Evolutionary conservation across 306 rosid genomes (phyloP), one percentile per base, ranked within the genome.

Genomic region (Rubus parviflorus): DNA sequence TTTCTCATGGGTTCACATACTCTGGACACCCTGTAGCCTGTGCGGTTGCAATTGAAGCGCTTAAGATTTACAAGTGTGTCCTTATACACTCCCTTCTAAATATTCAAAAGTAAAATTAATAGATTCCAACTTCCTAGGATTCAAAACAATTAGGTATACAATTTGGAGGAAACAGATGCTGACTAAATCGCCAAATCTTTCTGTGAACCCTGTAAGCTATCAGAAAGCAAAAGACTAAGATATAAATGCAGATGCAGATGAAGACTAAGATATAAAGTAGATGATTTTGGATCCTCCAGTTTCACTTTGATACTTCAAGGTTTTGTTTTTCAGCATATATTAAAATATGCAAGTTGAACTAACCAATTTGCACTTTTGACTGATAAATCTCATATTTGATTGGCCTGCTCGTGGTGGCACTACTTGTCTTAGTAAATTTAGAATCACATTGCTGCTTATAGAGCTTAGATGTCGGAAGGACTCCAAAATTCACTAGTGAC

Each of bases 1-100:
- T 92, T 81, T 84, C 92, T 79, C 99, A 92, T 30, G 97, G 99
- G 66, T 95, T 95, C 80, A 95, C 99, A 43, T 92, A 90, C 87
- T 95, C 97, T 74, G 99, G 99, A 62, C 97, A 93, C 78, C 97
- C 97, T 0, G 90, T 90, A 49, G 46, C 96, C 35, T 92, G 96
- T 84, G 97, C 92, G 0, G 99, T 95, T 73, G 97, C 97, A 83
- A 81, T 89, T 88, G 99, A 95, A 84, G 77, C 99, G 45, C 89
- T 95, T 65, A 95, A 88, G 84, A 89, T 95, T 77, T 95, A 95
- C 88, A 90, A 89, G 97, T 95, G 15, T 23, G 94, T 88, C 78
- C 80, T 65, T 74, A 19, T 82, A 35, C 80, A 40, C 52, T 40
- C 73, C 35, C 48, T 46, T 71, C 71, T 37, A 61, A 75, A 74